Conservation (phyloP, 352 stramenopile species). For the Peronospora farinosa region DNA sequence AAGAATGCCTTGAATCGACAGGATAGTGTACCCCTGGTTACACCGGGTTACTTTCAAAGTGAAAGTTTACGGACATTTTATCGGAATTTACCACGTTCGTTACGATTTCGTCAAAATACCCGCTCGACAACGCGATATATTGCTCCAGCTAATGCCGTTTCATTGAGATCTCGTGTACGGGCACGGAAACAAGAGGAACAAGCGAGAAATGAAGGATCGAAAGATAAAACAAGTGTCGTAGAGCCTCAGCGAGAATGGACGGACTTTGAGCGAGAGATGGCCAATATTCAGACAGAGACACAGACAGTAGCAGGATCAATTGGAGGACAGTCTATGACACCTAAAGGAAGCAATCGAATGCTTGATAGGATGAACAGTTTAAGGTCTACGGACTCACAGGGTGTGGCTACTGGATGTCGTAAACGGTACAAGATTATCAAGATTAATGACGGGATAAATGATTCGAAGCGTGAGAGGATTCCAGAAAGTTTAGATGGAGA, state of each 20-base stretch:
- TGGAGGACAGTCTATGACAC: conserved; percentile 20
- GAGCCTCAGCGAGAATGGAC: conserved; percentile 23
- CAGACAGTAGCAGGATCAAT: conserved; percentile 7
- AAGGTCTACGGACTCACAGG: conserved; percentile 53
- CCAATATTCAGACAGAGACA: conserved; percentile 9
- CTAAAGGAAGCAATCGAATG: conserved; percentile 27
- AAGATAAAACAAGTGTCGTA: conserved; percentile 23
- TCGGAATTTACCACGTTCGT: conserved; percentile 51
- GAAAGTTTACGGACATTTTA: conserved; percentile 61
- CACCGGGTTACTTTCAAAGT: conserved; percentile 26
- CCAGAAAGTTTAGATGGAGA: neutral
- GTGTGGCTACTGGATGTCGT: conserved; percentile 4
- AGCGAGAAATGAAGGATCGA: conserved; percentile 27
- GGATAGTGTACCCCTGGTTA: conserved; percentile 2
- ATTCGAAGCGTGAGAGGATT: conserved; percentile 15
- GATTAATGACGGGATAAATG: conserved; percentile 55
- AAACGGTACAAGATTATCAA: conserved; percentile 70
- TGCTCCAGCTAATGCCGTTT: conserved; percentile 59
- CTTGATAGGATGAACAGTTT: conserved; percentile 48
- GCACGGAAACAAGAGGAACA: conserved; percentile 48
- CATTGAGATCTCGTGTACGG: conserved; percentile 45
- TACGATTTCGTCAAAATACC: conserved; percentile 73
- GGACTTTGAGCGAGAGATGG: conserved; percentile 55
- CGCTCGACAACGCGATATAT: conserved; percentile 74
- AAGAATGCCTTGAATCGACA: conserved; percentile 13